Percentiles rank a stretch among this genome's conserved stretches.
phyloP scores from a whole-genome alignment of 228 moss, liverwort and hornwort genomes.

The Sphagnum fallax region DNA sequence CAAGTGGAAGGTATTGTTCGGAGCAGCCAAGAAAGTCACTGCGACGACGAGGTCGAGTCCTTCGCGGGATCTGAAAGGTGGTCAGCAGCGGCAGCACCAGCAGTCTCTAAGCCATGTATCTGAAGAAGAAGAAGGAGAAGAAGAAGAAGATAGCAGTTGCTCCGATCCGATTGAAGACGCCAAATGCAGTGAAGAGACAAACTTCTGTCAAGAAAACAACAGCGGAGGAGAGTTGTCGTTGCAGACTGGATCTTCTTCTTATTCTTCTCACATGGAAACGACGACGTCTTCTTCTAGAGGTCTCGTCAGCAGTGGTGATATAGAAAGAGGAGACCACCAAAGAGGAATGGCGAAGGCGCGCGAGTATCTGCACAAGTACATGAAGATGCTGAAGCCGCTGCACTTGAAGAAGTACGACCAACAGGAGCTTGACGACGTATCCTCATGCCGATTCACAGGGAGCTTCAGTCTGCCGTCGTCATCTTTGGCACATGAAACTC shows the following conservation, averaged over 20 bases:
- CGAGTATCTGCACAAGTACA: conserved; percentile 43
- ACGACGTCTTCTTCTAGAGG: conserved; percentile 12
- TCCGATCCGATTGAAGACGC: no score
- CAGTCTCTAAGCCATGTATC: not conserved
- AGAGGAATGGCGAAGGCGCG: conserved; percentile 28
- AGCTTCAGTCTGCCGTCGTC: not conserved
- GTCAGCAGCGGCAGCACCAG: conserved; percentile 1
- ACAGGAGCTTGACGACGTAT: not conserved
- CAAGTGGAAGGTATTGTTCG: conserved; percentile 44
- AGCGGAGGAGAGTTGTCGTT: conserved; percentile 39
- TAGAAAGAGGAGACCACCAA: not conserved
- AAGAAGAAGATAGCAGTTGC: no score
- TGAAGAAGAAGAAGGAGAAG: no score
- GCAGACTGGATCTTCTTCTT: not conserved
- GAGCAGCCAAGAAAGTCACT: conserved; percentile 5
- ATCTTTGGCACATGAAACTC: not conserved
- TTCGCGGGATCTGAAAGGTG: conserved; percentile 9
- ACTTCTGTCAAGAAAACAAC: not conserved
- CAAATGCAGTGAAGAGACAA: no score
- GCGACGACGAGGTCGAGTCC: conserved; percentile 3
- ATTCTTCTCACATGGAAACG: conserved; percentile 11
- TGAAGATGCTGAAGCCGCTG: conserved; percentile 40
- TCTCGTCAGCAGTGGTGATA: conserved; percentile 4
- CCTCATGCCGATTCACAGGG: not conserved
- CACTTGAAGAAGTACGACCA: conserved; percentile 1